Conservation (phyloP, 2,329 filamentous ascomycete genomes). For the Hymenoscyphus albidus region DNA sequence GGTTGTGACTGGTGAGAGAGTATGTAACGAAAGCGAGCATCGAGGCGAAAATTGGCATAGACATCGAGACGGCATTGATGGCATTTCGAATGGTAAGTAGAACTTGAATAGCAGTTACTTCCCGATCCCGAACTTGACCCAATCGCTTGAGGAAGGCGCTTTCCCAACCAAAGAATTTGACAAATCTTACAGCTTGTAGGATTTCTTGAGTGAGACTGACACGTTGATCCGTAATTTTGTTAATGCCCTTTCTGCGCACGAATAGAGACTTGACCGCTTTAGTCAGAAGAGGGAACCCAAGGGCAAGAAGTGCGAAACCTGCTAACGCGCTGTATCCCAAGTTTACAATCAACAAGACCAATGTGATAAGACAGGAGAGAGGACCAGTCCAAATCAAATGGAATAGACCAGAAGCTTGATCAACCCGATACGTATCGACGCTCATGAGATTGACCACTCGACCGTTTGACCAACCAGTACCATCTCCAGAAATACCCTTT, state of each 20-base stretch:
- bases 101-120: conserved; percentile 81
- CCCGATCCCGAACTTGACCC: conserved; percentile 66
- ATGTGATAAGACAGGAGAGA: conserved; percentile 70
- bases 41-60: conserved; percentile 77
- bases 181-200: conserved; percentile 83
- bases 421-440: conserved; percentile 88
- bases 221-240: conserved; percentile 89
- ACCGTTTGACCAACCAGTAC: conserved; percentile 86
- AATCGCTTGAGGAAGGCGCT: conserved; percentile 77
- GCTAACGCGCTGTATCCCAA: conserved; percentile 85
- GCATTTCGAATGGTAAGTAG: conserved; percentile 68
- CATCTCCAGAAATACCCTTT: conserved; percentile 60
- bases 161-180: conserved; percentile 97
- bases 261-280: conserved; percentile 75
- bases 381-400: conserved; percentile 90
- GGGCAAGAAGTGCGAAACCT: conserved; percentile 76
- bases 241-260: conserved; percentile 71
- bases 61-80: conserved; percentile 62
- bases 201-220: conserved; percentile 93
- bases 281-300: conserved; percentile 75
- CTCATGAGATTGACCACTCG: conserved; percentile 92
- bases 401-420: conserved; percentile 83
- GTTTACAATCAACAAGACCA: conserved; percentile 79
- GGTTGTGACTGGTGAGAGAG: conserved; percentile 59
- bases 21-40: conserved; percentile 93